Base-by-base conservation (phyloP, 2,329 filamentous ascomycete genomes). In the Sporothrix dimorphospora region DNA sequence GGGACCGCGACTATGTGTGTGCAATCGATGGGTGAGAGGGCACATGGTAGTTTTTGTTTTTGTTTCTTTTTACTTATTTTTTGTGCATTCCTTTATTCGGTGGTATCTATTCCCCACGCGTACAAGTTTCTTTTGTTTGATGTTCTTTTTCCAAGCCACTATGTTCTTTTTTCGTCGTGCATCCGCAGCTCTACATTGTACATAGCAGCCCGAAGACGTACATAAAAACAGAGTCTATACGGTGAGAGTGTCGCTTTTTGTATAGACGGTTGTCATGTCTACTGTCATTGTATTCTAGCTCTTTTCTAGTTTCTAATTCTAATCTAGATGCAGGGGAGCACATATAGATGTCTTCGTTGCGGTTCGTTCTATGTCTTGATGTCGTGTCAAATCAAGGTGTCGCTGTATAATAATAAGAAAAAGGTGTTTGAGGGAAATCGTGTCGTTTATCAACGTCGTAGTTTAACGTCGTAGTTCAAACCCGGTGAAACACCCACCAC, bases 1-100 rank as follows among this genome's bases (percentile, higher is more conserved):
- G 80, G 70, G 82, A 86, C 75, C 80, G 82, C 74, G 86, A 84
- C 77, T 88, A 87, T 78, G 83, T 81, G 75, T 89, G 87, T 78
- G 87, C 87, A 11, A 85, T 89, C 77, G 87, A 89, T 77, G 86
- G 86, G 70, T 88, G 59, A 72, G 6, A 9, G 47, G 21, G 45
- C 2, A 16, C 7, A 3, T 3, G 6, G 38, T 24, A 6, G 40
- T 34, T 34, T 57, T 53, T 30, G 1, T 21, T 34, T 21, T 7
- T 57, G 3, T 21, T 63, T 14, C 9, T 7, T 34, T 42, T 55
- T 16, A 61, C 19, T 27, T 66, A n/a, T 63, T 16, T 8, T 68
- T 24, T 59, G 42, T 63, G 1, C 7, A 30, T 30, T 45, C 55
- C 49, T 65, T 16, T n/a, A 45, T 24, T 27, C 53, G 59, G 59